Percentiles rank a stretch among this genome's conserved stretches.
These are phyloP conservation scores for Aspergillus pseudoglaucus DNA, from an alignment of 2,329 filamentous ascomycete genomes.

Conservation along the genomic window DNA sequence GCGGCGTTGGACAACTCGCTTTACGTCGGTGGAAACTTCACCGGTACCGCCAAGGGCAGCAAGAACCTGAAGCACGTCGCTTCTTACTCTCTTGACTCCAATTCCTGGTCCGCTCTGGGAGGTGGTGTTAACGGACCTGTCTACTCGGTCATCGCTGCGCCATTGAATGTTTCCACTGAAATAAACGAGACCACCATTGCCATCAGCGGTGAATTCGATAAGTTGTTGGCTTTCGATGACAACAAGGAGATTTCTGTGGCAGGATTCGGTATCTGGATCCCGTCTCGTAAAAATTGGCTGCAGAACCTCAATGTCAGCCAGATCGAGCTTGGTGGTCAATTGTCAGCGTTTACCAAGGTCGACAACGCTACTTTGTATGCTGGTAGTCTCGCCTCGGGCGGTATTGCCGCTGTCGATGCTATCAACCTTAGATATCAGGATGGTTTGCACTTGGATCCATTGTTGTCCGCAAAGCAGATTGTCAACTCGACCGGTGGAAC, in stretches of 20 bases:
- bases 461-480: conserved; percentile 46
- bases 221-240: conserved; percentile 60
- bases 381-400: conserved; percentile 72
- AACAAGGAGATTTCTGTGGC: conserved; percentile 56
- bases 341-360: conserved; percentile 62
- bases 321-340: conserved; percentile 62
- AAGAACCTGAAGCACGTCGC: conserved; percentile 69
- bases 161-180: conserved; percentile 67
- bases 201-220: conserved; percentile 71
- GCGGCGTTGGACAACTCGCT: conserved; percentile 59
- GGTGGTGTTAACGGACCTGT: conserved; percentile 80
- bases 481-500: conserved; percentile 34
- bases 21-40: conserved; percentile 82
- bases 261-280: conserved; percentile 89
- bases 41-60: conserved; percentile 58
- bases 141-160: conserved; percentile 65
- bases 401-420: conserved; percentile 65
- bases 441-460: conserved; percentile 31
- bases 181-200: conserved; percentile 67
- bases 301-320: conserved; percentile 64
- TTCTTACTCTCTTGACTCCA: conserved; percentile 61
- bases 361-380: conserved; percentile 62
- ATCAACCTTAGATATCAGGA: conserved; percentile 52
- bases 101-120: conserved; percentile 72
- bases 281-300: conserved; percentile 78